phyloP scores from a whole-genome alignment of 2,329 filamentous ascomycete species.

The Colletotrichum sp. region DNA sequence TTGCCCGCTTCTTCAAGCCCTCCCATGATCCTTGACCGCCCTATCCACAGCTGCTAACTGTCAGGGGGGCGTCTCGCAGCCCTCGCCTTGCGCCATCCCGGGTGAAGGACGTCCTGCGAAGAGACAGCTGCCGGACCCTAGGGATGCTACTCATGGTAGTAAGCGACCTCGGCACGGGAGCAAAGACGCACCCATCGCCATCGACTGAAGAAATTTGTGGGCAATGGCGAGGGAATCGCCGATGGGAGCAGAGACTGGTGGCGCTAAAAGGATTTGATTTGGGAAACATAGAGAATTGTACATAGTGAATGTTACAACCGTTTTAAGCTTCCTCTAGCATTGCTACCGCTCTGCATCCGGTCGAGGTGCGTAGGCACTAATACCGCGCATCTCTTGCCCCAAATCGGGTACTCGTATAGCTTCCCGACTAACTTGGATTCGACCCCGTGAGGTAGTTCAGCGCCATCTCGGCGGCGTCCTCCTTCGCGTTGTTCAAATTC shows the following conservation, averaged over 20 bases:
- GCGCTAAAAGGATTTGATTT: background rate
- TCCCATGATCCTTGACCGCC: no score
- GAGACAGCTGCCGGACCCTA: background rate
- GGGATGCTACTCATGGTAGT: background rate
- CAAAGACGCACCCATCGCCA: background rate
- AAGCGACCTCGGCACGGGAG: background rate
- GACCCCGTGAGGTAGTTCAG: conserved; percentile 59
- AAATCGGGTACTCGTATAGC: background rate
- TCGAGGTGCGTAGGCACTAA: background rate
- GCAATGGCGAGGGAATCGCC: background rate
- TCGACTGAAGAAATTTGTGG: background rate
- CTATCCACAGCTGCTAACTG: no score
- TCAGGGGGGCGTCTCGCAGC: background rate
- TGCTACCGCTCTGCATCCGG: background rate
- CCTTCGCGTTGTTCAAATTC: conserved; percentile 84
- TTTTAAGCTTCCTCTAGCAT: background rate
- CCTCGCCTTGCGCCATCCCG: background rate
- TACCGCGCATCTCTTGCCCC: background rate
- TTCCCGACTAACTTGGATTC: conserved; percentile 33
- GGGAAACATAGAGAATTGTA: background rate
- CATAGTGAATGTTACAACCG: no score
- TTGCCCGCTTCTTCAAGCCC: no score
- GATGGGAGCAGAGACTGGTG: background rate
- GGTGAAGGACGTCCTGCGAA: background rate
- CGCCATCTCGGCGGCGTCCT: conserved; percentile 89